phyloP scores from a whole-genome alignment of 2,329 filamentous ascomycete species.

The Ascosphaera acerosa region DNA sequence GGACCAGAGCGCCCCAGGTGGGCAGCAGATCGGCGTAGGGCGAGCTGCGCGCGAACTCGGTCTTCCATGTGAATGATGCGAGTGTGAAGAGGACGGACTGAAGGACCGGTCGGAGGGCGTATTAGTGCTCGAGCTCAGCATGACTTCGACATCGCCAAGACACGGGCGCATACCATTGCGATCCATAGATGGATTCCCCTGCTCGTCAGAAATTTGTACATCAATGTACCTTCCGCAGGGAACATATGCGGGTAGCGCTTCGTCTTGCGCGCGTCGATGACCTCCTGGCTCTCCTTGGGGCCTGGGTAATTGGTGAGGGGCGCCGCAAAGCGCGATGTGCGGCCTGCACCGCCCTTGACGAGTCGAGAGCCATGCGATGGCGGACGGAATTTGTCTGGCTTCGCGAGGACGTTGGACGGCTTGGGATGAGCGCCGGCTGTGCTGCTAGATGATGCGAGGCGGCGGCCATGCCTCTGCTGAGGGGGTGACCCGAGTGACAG shows the following conservation, averaged over 20 bases:
- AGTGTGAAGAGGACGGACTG: conserved; percentile 43
- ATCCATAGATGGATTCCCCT: conserved; percentile 55
- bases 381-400: conserved; percentile 73
- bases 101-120: conserved; percentile 1
- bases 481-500: too few species aligned
- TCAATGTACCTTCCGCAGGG: conserved; percentile 55
- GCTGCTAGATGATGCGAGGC: too few species aligned
- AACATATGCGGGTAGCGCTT: conserved; percentile 75
- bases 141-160: too few species aligned
- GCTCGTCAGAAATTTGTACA: conserved; percentile 65
- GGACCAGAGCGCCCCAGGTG: conserved; percentile 38
- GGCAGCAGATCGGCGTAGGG: conserved; percentile 62
- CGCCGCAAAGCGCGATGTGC: conserved; percentile 8
- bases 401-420: conserved; percentile 38
- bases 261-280: conserved; percentile 37
- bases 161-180: conserved; percentile 44
- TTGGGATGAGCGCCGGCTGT: not conserved
- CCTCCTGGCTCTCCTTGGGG: conserved; percentile 38
- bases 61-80: conserved; percentile 44
- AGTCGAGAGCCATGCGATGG: conserved; percentile 64
- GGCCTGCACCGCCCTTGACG: conserved; percentile 23
- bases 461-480: too few species aligned
- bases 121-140: not conserved
- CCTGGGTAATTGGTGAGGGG: conserved; percentile 44
- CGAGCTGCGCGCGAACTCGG: conserved; percentile 56